Percentiles rank a stretch among this genome's conserved stretches.
Conservation (phyloP, 2,329 filamentous ascomycete species). For the Cladosporium sp. region DNA sequence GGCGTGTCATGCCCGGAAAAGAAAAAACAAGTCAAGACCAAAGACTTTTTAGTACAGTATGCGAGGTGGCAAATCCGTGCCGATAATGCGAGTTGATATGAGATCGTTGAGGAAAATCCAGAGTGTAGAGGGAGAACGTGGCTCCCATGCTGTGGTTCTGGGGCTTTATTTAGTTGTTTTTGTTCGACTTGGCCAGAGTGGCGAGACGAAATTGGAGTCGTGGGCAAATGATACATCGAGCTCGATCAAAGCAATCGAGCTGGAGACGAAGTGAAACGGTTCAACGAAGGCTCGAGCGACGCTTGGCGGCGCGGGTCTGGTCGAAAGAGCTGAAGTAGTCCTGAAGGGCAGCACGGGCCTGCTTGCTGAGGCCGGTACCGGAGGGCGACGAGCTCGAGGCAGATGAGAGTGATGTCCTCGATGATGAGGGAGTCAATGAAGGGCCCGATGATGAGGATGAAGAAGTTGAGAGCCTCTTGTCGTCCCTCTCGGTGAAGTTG, state of each 20-base stretch:
- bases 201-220: background rate
- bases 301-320: constrained; percentile 64
- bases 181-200: background rate
- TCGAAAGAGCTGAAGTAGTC: constrained; percentile 90
- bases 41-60: constrained; percentile 12
- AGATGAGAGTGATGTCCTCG: constrained; percentile 80
- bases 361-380: constrained; percentile 64
- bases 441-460: constrained; percentile 40
- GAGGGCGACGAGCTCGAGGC: constrained; percentile 60
- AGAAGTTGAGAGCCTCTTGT: constrained; percentile 24
- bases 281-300: constrained; percentile 36
- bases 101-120: constrained; percentile 1
- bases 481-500: constrained; percentile 49
- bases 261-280: background rate
- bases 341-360: constrained; percentile 75
- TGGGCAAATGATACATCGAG: background rate
- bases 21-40: background rate
- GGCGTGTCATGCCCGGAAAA: constrained; percentile 3
- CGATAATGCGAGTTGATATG: background rate
- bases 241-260: background rate
- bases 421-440: constrained; percentile 63
- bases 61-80: constrained; percentile 9
- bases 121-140: constrained; percentile 12
- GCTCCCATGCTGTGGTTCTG: constrained; percentile 15
- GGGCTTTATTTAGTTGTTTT: constrained; percentile 12